These are phyloP conservation scores for Pleurotus tuber-regium DNA, from an alignment of 768 basidiomycete species.

Conservation along the genomic window DNA sequence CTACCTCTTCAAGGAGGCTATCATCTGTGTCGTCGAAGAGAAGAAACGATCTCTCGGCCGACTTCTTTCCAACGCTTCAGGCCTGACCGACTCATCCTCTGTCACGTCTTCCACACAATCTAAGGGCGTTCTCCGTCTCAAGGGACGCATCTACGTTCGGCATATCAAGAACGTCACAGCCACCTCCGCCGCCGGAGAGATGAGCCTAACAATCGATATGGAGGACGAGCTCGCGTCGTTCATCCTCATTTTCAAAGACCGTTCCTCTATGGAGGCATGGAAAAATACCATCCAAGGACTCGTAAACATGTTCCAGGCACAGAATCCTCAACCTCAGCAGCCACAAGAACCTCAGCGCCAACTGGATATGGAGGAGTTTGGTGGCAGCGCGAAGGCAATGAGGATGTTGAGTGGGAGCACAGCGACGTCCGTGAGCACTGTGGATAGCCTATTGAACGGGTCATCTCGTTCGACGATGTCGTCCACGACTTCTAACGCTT, in stretches of 20 bases:
- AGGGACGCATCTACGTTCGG: conserved; percentile 92
- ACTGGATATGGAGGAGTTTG: conserved; percentile 75
- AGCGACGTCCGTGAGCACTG: conserved; percentile 58
- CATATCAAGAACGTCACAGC: conserved; percentile 91
- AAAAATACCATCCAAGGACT: conserved; percentile 77
- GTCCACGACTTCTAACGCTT: conserved; percentile 71
- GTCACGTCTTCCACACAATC: conserved; percentile 33
- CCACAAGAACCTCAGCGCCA: no score
- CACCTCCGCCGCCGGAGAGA: conserved; percentile 72
- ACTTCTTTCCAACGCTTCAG: conserved; percentile 64
- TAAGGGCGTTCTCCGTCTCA: conserved; percentile 81
- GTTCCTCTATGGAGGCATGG: conserved; percentile 89
- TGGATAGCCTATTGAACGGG: conserved; percentile 66
- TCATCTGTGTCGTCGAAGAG: conserved; percentile 98
- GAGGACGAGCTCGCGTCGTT: conserved; percentile 96
- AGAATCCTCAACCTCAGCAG: conserved; percentile 34
- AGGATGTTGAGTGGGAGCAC: conserved; percentile 81
- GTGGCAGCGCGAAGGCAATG: conserved; percentile 71
- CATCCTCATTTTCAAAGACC: conserved; percentile 93
- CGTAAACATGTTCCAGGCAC: conserved; percentile 67
- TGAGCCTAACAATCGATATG: conserved; percentile 97
- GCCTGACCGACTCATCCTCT: conserved; percentile 47
- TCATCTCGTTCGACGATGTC: conserved; percentile 69
- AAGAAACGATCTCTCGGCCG: conserved; percentile 81
- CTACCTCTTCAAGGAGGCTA: conserved; percentile 96